A percentile compares a stretch with the other conserved stretches of the same genome.
Evolutionary conservation across 768 basidiomycete genomes (phyloP).

Genomic region (Termitomyces sp.): DNA sequence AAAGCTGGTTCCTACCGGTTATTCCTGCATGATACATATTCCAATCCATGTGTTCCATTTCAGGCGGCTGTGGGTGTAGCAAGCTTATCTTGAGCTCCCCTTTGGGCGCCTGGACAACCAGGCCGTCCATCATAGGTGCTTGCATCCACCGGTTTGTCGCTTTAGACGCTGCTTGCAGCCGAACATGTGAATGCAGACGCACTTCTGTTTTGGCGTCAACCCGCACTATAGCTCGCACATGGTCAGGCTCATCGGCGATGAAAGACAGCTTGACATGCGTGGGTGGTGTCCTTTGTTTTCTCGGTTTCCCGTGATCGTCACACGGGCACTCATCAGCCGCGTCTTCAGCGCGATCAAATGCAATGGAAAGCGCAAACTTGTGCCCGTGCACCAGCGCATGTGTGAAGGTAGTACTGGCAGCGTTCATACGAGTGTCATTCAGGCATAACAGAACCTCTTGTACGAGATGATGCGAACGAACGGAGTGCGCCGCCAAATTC

Average conservation of each 20-base stretch:
- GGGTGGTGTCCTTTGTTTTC: slow-evolving; percentile 38
- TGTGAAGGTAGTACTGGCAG: slow-evolving; percentile 17
- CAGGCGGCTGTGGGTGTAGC: slow-evolving; percentile 56
- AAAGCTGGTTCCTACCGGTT: slow-evolving; percentile 35
- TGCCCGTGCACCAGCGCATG: slow-evolving; percentile 39
- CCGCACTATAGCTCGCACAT: slow-evolving; percentile 48
- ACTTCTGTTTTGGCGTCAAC: slow-evolving; percentile 46
- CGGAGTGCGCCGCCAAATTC: slow-evolving; percentile 44
- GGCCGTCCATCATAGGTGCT: slow-evolving; percentile 47
- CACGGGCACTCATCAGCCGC: slow-evolving; percentile 65
- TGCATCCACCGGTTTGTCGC: slow-evolving; percentile 45
- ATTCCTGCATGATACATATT: slow-evolving; percentile 60
- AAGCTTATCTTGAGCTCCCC: slow-evolving; percentile 53
- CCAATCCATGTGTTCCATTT: slow-evolving; percentile 58
- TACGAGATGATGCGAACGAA: slow-evolving; percentile 44
- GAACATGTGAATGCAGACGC: slow-evolving; percentile 62
- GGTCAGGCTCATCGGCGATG: slow-evolving; percentile 28
- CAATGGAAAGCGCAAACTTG: slow-evolving; percentile 51
- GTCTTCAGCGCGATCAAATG: slow-evolving; percentile 63
- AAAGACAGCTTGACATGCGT: slow-evolving; percentile 34
- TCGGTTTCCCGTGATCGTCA: slow-evolving; percentile 53
- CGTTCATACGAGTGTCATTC: slow-evolving; percentile 36
- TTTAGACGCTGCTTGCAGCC: slow-evolving; percentile 53
- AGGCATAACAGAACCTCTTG: slow-evolving; percentile 61
- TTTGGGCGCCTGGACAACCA: slow-evolving; percentile 47